Conservation (phyloP, 495 filamentous ascomycete species). For the Recurvomyces mirabilis region DNA sequence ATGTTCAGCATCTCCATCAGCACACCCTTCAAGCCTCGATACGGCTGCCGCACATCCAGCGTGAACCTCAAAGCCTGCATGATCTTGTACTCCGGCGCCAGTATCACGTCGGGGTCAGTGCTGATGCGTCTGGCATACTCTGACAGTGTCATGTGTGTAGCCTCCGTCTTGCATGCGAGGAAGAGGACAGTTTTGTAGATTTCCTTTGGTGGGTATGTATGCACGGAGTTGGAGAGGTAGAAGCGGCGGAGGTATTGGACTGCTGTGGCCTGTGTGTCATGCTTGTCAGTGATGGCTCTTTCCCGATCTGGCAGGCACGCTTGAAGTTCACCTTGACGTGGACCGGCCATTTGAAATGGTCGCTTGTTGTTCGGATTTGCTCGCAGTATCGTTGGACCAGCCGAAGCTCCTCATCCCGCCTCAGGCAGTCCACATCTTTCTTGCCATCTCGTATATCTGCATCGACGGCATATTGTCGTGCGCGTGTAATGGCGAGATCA, state of each 20-base stretch:
- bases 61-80: slow-evolving; percentile 89
- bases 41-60: slow-evolving; percentile 86
- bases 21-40: slow-evolving; percentile 72
- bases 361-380: slow-evolving; percentile 60
- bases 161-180: slow-evolving; percentile 85
- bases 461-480: slow-evolving; percentile 24
- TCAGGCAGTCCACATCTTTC: slow-evolving; percentile 55
- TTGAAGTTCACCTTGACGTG: slow-evolving; percentile 45
- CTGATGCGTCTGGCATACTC: slow-evolving; percentile 52
- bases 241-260: slow-evolving; percentile 87
- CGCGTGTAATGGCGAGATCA: slow-evolving; percentile 46
- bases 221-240: slow-evolving; percentile 84
- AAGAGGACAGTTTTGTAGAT: slow-evolving; percentile 81
- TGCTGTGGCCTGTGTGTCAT: slow-evolving; percentile 50
- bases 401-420: slow-evolving; percentile 66
- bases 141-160: slow-evolving; percentile 59
- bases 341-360: slow-evolving; percentile 65
- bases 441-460: slow-evolving; percentile 12
- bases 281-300: background rate
- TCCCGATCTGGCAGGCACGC: slow-evolving; percentile 34
- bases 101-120: slow-evolving; percentile 61
- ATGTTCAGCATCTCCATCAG: slow-evolving; percentile 70
- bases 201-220: slow-evolving; percentile 84
- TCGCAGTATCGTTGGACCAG: slow-evolving; percentile 72
- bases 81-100: slow-evolving; percentile 81